These are phyloP conservation scores for Talaromyces sp. DNA, from an alignment of 2,329 filamentous ascomycete genomes.

Conservation along the genomic window DNA sequence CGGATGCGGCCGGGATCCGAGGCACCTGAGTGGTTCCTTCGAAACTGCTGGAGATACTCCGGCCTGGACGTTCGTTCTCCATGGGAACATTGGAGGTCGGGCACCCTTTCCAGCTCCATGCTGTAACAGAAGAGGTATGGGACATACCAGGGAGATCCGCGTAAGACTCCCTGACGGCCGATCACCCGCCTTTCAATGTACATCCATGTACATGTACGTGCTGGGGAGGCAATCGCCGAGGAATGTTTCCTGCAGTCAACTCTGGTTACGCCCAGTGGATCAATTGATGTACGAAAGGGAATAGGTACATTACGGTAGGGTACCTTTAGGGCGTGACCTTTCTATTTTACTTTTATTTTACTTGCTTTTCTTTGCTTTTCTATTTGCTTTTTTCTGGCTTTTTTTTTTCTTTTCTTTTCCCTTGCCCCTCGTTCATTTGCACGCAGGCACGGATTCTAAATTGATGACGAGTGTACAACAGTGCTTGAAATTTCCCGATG, in stretches of 20 bases:
- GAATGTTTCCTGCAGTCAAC: constrained; percentile 10
- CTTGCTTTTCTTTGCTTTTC: background rate
- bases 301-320: background rate
- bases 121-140: constrained; percentile 1
- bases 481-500: constrained; percentile 10
- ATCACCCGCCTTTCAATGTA: constrained; percentile 8
- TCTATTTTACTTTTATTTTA: no score
- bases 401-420: background rate
- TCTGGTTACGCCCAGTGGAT: background rate
- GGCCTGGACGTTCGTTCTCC: no score
- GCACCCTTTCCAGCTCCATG: background rate
- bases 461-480: constrained; percentile 6
- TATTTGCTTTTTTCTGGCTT: no score
- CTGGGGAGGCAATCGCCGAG: constrained; percentile 2
- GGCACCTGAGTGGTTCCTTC: background rate
- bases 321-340: no score
- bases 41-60: background rate
- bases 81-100: background rate
- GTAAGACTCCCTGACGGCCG: constrained; percentile 10
- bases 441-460: constrained; percentile 16
- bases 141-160: constrained; percentile 11
- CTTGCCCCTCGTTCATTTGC: constrained; percentile 28
- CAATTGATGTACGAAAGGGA: background rate
- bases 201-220: background rate
- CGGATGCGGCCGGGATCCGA: constrained; percentile 22